Base-by-base conservation (phyloP, 1,284 basidiomycete species). In the Singerocomus inundabilis region DNA sequence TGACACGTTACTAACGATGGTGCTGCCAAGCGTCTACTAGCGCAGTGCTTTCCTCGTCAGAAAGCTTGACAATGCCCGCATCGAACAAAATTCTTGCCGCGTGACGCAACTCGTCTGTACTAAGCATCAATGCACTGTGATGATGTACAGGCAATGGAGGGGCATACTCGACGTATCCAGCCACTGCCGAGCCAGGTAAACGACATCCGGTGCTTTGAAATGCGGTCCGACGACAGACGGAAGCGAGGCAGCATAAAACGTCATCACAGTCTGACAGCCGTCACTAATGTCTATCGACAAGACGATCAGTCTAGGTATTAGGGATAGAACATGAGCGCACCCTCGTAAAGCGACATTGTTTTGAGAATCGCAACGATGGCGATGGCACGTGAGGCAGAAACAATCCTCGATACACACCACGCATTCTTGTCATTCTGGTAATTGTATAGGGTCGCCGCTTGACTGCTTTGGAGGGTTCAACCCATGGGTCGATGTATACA, bases 11-110 rank as follows among this genome's bases (percentile, higher is more conserved):
- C 82, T 56, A 58, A 91, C 91, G 63, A 44, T 81, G 70, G 53
- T 80, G 78, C 54, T 88, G 81, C 87, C 88, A 91, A 32, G 73
- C 69, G 46, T 88, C 81, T 2, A 86, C 80, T 3, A 89, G 62
- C 3, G 64, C 61, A 28, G 76, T 75, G 0, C 87, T 79, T 49
- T 88, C 83, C 29, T 80, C 78, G 48, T 92, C 88, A 0, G 81
- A 72, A 57, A 93, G 69, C 30, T 79, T 75, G 4, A 80, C 77
- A 0, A 93, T 70, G 1, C 82, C 78, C 11, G 88, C 81, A 40
- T 91, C 88, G 52, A 95, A 91, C 1, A 95, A 70, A 11, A 84
- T 70, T 39, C 86, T 76, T 2, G 89, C 84, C 0, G 91, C 83
- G 46, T 85, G 81, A 41, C 90, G 83, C 1, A 93, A 66, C 45